Base-by-base conservation (phyloP, 495 filamentous ascomycete genomes). In the Bombardia bombarda region DNA sequence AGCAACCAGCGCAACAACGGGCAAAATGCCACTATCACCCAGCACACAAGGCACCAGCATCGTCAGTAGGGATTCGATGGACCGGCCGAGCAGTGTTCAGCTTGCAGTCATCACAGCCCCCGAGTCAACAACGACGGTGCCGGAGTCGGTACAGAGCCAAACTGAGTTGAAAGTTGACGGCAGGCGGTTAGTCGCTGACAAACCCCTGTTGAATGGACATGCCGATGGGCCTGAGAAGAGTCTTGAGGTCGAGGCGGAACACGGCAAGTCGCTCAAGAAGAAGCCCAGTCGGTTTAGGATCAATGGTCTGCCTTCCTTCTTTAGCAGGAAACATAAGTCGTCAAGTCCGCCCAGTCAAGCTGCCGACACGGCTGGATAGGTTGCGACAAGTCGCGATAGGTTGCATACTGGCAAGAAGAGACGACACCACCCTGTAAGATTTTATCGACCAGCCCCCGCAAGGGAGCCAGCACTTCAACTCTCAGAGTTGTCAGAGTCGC, bases 21-120 rank as follows among this genome's bases (percentile, higher is more conserved):
- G 66, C 25, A 74, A 73, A 57, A 72, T 75, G 70, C 72, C 74
- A 19, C 55, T 75, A n/a, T 76, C 72, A 21, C 74, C 74, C 7
- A 75, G 70, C 46, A 77, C 74, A 5, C 69, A 76, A 55, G 74
- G 74, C 12, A 78, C 74, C 10, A 77, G 73, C 57, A 73, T 78
- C 25, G 65, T 68, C 32, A 78, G 74, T 50, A 58, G 61, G 32
- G 69, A 73, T 23, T 74, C 70, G 5, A 36, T 65, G 24, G 68
- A 73, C 32, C 63, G 63, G 4, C 58, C 65, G 5, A 57, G 52
- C 28, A 64, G 63, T 38, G 53, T 65, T 9, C 67, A 66, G 2
- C 61, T 57, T 21, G 61, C 64, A 2, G 62, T 52, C 38, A 49
- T 69, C 17, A 63, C 57, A 8, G 57, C 58, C 8, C 60, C 66